Conservation (phyloP, 176 grass and related monocot species). For the Sorghum bicolor region DNA sequence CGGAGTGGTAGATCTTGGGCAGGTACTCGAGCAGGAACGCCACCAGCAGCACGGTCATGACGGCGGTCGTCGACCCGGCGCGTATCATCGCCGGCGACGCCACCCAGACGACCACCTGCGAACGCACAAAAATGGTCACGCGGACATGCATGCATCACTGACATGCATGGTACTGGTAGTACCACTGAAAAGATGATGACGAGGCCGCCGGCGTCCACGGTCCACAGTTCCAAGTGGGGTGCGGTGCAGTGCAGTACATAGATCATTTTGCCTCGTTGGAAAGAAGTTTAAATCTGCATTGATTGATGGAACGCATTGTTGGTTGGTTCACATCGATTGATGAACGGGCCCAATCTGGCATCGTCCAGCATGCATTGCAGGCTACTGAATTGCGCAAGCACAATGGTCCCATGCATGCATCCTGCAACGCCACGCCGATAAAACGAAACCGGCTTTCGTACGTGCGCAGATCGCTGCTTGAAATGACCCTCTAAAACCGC, state of each 20-base stretch:
- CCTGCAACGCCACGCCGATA: background rate
- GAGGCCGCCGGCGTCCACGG: background rate
- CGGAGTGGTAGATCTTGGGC: constrained; percentile 86
- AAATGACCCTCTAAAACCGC: background rate
- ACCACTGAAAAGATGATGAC: background rate
- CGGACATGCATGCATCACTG: background rate
- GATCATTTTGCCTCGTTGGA: background rate
- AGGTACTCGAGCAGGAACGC: constrained; percentile 77
- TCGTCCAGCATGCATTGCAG: background rate
- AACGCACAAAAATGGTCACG: background rate
- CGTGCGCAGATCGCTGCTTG: background rate
- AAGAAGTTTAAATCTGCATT: background rate
- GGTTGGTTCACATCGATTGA: background rate
- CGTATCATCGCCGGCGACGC: constrained; percentile 68
- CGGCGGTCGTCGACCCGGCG: constrained; percentile 55
- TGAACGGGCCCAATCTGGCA: background rate
- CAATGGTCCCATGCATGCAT: constrained; percentile 8
- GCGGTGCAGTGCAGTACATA: too few relatives aligned
- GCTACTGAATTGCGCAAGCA: background rate
- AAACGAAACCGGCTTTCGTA: background rate
- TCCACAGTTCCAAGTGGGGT: background rate
- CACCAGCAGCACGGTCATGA: constrained; percentile 76
- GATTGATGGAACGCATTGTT: background rate
- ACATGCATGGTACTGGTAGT: background rate
- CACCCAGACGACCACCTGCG: constrained; percentile 69